Conservation (phyloP, 352 stramenopile genomes). For the Phytophthora colocasiae region DNA sequence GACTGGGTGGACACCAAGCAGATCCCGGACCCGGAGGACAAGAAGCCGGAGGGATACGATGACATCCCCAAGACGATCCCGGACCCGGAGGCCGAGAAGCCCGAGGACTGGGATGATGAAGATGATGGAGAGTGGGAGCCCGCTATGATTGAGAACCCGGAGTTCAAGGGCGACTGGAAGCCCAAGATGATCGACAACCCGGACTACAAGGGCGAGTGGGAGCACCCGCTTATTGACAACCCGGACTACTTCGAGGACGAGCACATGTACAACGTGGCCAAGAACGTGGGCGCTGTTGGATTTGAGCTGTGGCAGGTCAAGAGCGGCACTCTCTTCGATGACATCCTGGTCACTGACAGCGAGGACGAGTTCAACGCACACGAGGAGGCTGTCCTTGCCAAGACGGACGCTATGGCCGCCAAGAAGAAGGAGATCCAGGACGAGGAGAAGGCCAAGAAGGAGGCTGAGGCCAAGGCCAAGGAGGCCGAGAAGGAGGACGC, state of each 20-base stretch:
- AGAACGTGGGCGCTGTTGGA: constrained; percentile 96
- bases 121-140: constrained; percentile 99
- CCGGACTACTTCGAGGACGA: constrained; percentile 97
- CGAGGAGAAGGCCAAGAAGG: constrained; percentile 67
- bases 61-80: constrained; percentile 98
- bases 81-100: constrained; percentile 97
- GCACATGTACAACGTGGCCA: constrained; percentile 95
- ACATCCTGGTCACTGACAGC: constrained; percentile 99
- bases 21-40: constrained; percentile 97
- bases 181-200: constrained; percentile 98
- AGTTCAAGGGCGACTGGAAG: constrained; percentile 98
- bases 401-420: constrained; percentile 79
- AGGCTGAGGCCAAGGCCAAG: constrained; percentile 81
- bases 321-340: constrained; percentile 98
- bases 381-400: constrained; percentile 94
- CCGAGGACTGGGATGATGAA: constrained; percentile 99
- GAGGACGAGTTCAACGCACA: constrained; percentile 96
- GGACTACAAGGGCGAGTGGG: constrained; percentile 99
- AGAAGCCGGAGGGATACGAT: constrained; percentile 98
- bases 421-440: constrained; percentile 87
- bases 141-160: constrained; percentile 95
- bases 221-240: constrained; percentile 97
- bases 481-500: constrained; percentile 75
- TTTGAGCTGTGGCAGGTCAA: constrained; percentile 99
- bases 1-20: constrained; percentile 98